Evolutionary conservation across 257 asterid genomes (phyloP), one percentile per base, ranked within the genome.

Genomic region (Jacaranda mimosifolia): DNA sequence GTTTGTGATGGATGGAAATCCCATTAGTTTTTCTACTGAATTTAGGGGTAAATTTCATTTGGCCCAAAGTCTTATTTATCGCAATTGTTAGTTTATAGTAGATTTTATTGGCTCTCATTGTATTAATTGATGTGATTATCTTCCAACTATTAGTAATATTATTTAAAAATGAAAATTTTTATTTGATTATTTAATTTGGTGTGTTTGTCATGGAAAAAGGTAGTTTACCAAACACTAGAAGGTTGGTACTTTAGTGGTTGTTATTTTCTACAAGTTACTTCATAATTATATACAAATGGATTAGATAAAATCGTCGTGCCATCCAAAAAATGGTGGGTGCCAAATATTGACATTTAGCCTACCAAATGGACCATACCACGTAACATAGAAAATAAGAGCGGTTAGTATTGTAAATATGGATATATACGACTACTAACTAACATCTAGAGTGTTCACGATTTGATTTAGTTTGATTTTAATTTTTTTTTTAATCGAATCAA

Each of bases 291-390:
- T 4, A 56, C 17, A 43, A 68, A 21, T 48, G 4, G 7, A 38
- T 35, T 21, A 21, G 7, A 53, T 3, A 14, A 45, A 19, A 72
- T 10, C 21, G 9, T 51, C 17, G 13, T 70, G 77, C 19, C 7
- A 53, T 46, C 32, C 4, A 10, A 56, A 21, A 73, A 65, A n/a
- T 42, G 21, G 79, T 73, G 80, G 80, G 77, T 43, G 59, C 13
- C 57, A 12, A 38, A 67, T 68, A 68, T 75, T 76, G 85, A 76
- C 70, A 57, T 53, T 46, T 71, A 56, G 45, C 57, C 59, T 55
- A 55, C 7, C 13, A 13, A 5, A 65, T 59, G 42, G 19, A 57
- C 21, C 21, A 14, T 48, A 26, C 73, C 48, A 53, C 52, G n/a
- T 12, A 26, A 52, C 4, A 6, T 26, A 26, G 26, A 48, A 53